Conservation (phyloP, 192 early-diverging fungal species). For the Gamsiella multidivaricata region DNA sequence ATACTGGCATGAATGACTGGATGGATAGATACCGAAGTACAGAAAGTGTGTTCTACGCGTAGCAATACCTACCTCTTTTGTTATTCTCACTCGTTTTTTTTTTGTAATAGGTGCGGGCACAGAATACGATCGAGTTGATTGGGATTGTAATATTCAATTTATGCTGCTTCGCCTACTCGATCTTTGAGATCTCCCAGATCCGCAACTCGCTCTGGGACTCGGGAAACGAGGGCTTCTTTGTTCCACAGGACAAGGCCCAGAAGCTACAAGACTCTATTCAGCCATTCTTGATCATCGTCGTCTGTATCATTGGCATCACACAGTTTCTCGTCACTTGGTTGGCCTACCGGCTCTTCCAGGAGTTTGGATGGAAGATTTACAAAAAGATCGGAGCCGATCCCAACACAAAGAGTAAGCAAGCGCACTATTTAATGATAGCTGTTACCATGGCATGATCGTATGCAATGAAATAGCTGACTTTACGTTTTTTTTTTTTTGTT, state of each 20-base stretch:
- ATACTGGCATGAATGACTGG: too few species aligned
- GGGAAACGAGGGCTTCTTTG: constrained; percentile 14
- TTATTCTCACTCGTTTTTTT: background rate
- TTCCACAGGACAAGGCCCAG: background rate
- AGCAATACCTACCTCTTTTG: background rate
- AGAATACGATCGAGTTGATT: constrained; percentile 82
- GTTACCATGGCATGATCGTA: too few species aligned
- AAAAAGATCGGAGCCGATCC: constrained; percentile 77
- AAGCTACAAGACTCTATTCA: constrained; percentile 21
- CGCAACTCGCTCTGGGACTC: constrained; percentile 39
- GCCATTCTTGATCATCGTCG: constrained; percentile 63
- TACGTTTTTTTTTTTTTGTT: background rate
- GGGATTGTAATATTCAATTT: constrained; percentile 77
- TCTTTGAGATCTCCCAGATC: constrained; percentile 76
- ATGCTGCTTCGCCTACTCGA: constrained; percentile 70
- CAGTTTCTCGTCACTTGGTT: constrained; percentile 60
- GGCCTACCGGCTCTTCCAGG: constrained; percentile 63
- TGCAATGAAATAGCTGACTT: background rate
- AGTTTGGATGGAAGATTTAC: constrained; percentile 77
- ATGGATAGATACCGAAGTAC: too few species aligned
- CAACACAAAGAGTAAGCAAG: constrained; percentile 66
- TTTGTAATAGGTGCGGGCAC: constrained; percentile 62
- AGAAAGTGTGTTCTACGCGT: too few species aligned
- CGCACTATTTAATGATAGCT: too few species aligned
- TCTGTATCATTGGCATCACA: constrained; percentile 67